Conservation (phyloP, 768 basidiomycete species). For the Fibroporia radiculosa region DNA sequence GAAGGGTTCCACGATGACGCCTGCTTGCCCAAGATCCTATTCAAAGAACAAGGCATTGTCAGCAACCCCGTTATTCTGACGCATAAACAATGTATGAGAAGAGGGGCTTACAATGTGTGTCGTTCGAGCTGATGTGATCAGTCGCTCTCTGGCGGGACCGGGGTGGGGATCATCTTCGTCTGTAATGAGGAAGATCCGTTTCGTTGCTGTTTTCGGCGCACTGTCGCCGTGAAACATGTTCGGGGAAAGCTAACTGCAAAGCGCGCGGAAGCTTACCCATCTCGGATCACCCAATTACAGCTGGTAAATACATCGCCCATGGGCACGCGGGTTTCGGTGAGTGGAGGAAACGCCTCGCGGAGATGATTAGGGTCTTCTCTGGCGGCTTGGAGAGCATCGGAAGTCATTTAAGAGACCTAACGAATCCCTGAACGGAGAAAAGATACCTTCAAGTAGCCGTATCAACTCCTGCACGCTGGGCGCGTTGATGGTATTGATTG, state of each 20-base stretch:
- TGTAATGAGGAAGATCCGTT: conserved; percentile 89
- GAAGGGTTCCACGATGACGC: conserved; percentile 79
- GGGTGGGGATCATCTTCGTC: conserved; percentile 77
- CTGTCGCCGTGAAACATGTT: conserved; percentile 28
- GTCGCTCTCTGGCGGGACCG: conserved; percentile 45
- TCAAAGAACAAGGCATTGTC: background rate
- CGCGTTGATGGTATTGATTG: conserved; percentile 70
- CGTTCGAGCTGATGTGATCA: conserved; percentile 62
- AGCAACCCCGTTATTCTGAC: background rate
- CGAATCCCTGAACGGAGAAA: conserved; percentile 19
- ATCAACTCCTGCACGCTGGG: conserved; percentile 75
- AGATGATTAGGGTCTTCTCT: conserved; percentile 56
- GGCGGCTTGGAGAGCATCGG: conserved; percentile 37
- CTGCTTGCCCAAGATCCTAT: conserved; percentile 77
- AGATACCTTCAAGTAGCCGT: conserved; percentile 66
- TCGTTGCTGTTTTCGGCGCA: conserved; percentile 82
- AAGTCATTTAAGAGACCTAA: background rate
- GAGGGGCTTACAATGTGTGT: conserved; percentile 46
- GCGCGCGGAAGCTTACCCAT: conserved; percentile 50
- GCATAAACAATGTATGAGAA: too few relatives aligned
- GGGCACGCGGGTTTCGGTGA: conserved; percentile 50
- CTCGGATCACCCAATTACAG: conserved; percentile 84
- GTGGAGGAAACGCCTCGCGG: conserved; percentile 54
- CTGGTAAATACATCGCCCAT: conserved; percentile 88
- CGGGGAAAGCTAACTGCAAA: background rate